Evolutionary conservation across 352 stramenopile species (phyloP).

Genomic region (Phytophthora sansomeana): DNA sequence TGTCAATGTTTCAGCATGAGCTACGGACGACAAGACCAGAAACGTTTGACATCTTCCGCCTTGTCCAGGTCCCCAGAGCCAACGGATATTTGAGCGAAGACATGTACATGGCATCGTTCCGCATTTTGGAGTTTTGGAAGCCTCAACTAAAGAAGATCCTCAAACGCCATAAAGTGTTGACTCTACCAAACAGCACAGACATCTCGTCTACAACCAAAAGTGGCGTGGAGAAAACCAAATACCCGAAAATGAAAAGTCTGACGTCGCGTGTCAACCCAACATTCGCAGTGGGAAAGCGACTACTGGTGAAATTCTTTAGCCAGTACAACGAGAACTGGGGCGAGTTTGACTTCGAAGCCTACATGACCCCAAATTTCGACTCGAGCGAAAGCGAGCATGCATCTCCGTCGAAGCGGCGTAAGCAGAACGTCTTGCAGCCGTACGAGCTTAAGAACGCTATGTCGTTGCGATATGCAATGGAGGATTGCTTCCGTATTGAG

Average conservation of each 20-base stretch:
- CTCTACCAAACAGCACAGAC: conserved; percentile 19
- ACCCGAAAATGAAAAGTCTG: conserved; percentile 61
- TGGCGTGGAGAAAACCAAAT: conserved; percentile 31
- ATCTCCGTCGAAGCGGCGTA: conserved; percentile 49
- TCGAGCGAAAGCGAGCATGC: conserved; percentile 10
- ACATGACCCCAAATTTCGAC: conserved; percentile 65
- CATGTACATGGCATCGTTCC: conserved; percentile 70
- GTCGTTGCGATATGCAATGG: conserved; percentile 75
- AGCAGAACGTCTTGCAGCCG: conserved; percentile 47
- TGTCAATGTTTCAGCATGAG: conserved; percentile 62
- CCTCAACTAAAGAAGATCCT: conserved; percentile 61
- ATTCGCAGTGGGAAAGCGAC: conserved; percentile 65
- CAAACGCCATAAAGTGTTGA: conserved; percentile 52
- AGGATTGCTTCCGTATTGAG: conserved; percentile 81
- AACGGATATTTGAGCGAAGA: conserved; percentile 72
- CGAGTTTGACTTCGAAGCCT: conserved; percentile 78
- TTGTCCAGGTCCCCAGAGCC: conserved; percentile 62
- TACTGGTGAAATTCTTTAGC: conserved; percentile 88
- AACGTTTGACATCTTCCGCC: conserved; percentile 71
- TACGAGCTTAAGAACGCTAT: conserved; percentile 66
- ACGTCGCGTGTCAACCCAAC: conserved; percentile 84
- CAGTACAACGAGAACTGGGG: conserved; percentile 86
- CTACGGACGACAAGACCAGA: conserved; percentile 57
- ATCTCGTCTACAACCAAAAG: neutral
- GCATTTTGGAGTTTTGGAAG: conserved; percentile 68